Percentiles rank a stretch among this genome's conserved stretches.
These are phyloP conservation scores for Cytidiella melzeri DNA, from an alignment of 768 basidiomycete species.

Conservation along the genomic window DNA sequence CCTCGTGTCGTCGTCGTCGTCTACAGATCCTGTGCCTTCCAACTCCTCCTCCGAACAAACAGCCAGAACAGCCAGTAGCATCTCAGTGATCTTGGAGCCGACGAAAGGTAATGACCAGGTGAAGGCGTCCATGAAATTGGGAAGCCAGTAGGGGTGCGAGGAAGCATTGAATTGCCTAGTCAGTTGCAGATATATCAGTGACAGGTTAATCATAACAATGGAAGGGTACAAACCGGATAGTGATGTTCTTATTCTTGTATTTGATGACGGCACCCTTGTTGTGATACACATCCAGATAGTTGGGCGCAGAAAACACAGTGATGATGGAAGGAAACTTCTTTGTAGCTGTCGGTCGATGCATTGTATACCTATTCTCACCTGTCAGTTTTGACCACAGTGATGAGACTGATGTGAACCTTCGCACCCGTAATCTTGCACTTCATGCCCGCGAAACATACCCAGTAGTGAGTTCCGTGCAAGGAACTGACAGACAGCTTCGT, in stretches of 20 bases:
- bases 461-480: slow-evolving; percentile 86
- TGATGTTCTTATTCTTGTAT: slow-evolving; percentile 95
- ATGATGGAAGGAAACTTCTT: slow-evolving; percentile 13
- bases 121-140: slow-evolving; percentile 99
- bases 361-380: slow-evolving; percentile 21
- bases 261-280: slow-evolving; percentile 97
- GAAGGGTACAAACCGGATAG: slow-evolving; percentile 49
- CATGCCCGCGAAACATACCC: slow-evolving; percentile 94
- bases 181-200: neutral
- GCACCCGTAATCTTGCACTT: slow-evolving; percentile 94
- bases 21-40: slow-evolving; percentile 33
- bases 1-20: slow-evolving; percentile 19
- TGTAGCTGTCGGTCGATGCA: slow-evolving; percentile 7
- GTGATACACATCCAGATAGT: slow-evolving; percentile 94
- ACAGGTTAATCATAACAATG: neutral
- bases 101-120: slow-evolving; percentile 99
- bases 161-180: slow-evolving; percentile 30
- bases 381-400: neutral
- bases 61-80: slow-evolving; percentile 94
- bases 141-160: slow-evolving; percentile 88
- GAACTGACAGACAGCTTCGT: slow-evolving; percentile 89
- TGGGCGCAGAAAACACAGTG: slow-evolving; percentile 84
- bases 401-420: slow-evolving; percentile 17
- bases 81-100: slow-evolving; percentile 97
- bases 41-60: slow-evolving; percentile 96